Evolutionary conservation across 768 basidiomycete genomes (phyloP), one percentile per base, ranked within the genome.

Genomic region (Naematelia aurantialba): DNA sequence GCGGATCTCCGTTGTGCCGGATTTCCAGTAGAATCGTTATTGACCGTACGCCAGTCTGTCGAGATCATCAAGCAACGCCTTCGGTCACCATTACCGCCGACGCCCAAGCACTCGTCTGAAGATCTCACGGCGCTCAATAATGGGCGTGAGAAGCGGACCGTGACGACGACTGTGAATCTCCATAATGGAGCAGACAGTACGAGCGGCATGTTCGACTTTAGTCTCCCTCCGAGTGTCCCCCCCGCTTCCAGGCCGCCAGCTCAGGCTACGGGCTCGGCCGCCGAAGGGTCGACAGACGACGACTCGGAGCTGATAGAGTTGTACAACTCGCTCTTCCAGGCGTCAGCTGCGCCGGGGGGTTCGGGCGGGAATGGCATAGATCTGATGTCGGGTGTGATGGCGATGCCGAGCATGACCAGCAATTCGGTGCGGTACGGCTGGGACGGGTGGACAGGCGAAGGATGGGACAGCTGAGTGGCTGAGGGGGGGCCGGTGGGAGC

Each of bases 51-150:
- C 13, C 60, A 65, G 63, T 65, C 63, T 14, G 49, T 65, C 39
- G 60, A 65, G 30, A 55, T 61, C 31, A 61, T 65, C 60, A 65
- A 65, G 42, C 55, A 61, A 21, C 59, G 63, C 5, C 46, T 65
- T 13, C 29, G 55, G 22, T 19, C 27, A 2, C 60, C 60, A 5
- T n/a, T 34, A 4, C 30, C 29, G 5, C 60, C 24, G 3, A 13
- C 30, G 10, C 19, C n/a, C 21, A 65, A 65, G 42, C 55, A 60
- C 10, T 46, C 42, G 12, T 19, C 39, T 34, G 19, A 11, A 5
- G 34, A 52, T 42, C 27, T 21, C 52, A 39, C 34, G 8, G 8
- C 17, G 34, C 34, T 39, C 8, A 8, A 8, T 8, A 39, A 39
- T 39, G 34, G 34, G 34, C 34, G 34, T 17, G 34, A 39, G 34